Percentiles rank a stretch among this genome's conserved stretches.
Conservation (phyloP, 2,329 filamentous ascomycete species). For the Emergomyces orientalis region DNA sequence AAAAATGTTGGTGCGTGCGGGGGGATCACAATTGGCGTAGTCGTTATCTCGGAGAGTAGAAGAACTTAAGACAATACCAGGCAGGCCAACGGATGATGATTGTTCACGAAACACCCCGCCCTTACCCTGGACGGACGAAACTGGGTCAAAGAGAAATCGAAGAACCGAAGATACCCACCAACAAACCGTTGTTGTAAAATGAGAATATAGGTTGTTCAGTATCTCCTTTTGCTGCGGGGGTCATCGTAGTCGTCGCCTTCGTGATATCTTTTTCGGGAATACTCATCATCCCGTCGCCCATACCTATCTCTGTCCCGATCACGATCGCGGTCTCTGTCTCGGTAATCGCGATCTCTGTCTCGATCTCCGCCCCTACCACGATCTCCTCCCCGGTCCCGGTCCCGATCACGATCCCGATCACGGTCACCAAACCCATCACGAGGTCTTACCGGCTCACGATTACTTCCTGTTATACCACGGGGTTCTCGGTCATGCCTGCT, state of each 20-base stretch:
- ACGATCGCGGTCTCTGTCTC: slow-evolving; percentile 29
- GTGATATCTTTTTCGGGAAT: slow-evolving; percentile 57
- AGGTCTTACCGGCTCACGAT: slow-evolving; percentile 72
- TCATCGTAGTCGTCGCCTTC: slow-evolving; percentile 78
- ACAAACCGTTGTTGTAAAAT: slow-evolving; percentile 27
- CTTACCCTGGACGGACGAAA: slow-evolving; percentile 31
- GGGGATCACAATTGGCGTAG: not conserved
- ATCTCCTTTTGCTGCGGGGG: slow-evolving; percentile 51
- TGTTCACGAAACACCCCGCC: slow-evolving; percentile 11
- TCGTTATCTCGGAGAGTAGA: not conserved
- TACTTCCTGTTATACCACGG: slow-evolving; percentile 59
- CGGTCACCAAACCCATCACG: slow-evolving; percentile 49
- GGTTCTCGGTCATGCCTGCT: slow-evolving; percentile 45
- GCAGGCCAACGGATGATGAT: not conserved
- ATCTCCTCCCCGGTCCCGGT: slow-evolving; percentile 40
- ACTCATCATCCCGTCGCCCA: slow-evolving; percentile 44
- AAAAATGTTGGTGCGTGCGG: not conserved
- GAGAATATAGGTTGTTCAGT: slow-evolving; percentile 33
- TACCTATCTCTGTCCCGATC: slow-evolving; percentile 44
- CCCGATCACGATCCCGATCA: slow-evolving; percentile 39
- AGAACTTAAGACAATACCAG: not conserved
- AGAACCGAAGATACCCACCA: slow-evolving; percentile 37
- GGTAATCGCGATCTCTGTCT: slow-evolving; percentile 38
- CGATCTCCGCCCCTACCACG: slow-evolving; percentile 44
- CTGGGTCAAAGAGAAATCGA: slow-evolving; percentile 17